Evolutionary conservation across 768 basidiomycete genomes (phyloP), one percentile per base, ranked within the genome.

Genomic region (Pleurotus tuber-regium): DNA sequence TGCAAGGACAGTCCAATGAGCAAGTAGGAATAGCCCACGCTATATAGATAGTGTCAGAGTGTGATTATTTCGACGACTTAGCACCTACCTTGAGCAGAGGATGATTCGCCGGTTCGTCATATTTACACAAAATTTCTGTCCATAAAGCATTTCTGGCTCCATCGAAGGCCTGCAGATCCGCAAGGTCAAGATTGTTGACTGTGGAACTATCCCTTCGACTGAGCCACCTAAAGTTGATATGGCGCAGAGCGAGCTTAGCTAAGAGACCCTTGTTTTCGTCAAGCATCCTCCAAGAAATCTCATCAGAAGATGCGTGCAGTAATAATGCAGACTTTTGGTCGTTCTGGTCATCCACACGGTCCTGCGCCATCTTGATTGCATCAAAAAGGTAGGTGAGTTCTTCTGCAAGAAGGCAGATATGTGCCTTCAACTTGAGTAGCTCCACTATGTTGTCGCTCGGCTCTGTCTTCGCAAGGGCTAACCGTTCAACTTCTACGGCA

Each of bases 231-330:
- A 88, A 94, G 55, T 88, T 74, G 57, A 87, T 87, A 48, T 82
- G 77, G 44, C 83, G 80, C 39, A 95, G 79, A n/a, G 87, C 87
- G 38, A 97, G 76, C 69, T 97, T 96, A 31, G 91, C 85, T 1
- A 96, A 75, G 38, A 95, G 73, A 36, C 86, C 82, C 42, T 78
- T 72, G 33, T 80, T 70, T 39, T 86, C 79, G 60, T 87, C 87
- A 12, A 96, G 69, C 91, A 98, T 94, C 53, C 78, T 79, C 93
- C 94, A 98, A 0, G 89, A 92, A 40, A 98, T 86, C 64, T 93
- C 89, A 4, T 84, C 80, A 0, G 92, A 92, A 4, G 83, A 84
- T 1, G 92, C 87, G 54, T 89, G 86, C 25, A 96, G 69, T 46
- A 90, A 77, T 40, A 93, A 74, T 1, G 92, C 89, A 1, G 89